Evolutionary conservation across 176 grass and related monocot species (phyloP).

Genomic region (Secale cereale): DNA sequence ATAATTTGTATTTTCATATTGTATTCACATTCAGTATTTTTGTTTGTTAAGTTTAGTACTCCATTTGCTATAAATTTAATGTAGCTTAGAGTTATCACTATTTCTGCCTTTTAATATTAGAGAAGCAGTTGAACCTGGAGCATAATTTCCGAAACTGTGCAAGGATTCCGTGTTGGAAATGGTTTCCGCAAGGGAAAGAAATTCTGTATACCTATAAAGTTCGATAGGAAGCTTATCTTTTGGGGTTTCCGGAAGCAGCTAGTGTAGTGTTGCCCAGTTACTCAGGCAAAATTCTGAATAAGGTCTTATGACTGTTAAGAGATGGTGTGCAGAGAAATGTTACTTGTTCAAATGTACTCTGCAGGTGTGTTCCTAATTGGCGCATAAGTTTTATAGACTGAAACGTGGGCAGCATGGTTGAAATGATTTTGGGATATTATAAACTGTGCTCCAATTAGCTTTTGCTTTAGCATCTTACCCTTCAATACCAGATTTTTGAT

Average conservation of each 20-base stretch:
- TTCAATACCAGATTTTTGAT: background rate
- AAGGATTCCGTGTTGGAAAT: background rate
- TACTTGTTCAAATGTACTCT: background rate
- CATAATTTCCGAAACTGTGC: background rate
- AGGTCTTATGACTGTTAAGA: background rate
- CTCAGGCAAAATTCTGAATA: background rate
- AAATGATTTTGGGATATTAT: background rate
- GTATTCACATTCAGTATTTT: background rate
- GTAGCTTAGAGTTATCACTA: background rate
- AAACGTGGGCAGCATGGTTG: background rate
- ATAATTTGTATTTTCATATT: conserved; percentile 1
- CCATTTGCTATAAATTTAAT: background rate
- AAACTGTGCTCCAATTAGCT: background rate
- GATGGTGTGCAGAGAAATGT: conserved; percentile 4
- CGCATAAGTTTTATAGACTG: background rate
- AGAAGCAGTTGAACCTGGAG: conserved; percentile 6
- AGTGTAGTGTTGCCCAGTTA: background rate
- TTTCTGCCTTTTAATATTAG: background rate
- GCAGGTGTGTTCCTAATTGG: background rate
- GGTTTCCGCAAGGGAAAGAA: background rate
- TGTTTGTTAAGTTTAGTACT: background rate
- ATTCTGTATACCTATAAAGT: background rate
- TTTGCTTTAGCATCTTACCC: background rate
- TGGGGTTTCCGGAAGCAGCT: background rate
- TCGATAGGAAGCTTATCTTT: background rate